These are phyloP conservation scores for Apophysomyces ossiformis DNA, from an alignment of 371 early-diverging fungal genomes.

Conservation along the genomic window DNA sequence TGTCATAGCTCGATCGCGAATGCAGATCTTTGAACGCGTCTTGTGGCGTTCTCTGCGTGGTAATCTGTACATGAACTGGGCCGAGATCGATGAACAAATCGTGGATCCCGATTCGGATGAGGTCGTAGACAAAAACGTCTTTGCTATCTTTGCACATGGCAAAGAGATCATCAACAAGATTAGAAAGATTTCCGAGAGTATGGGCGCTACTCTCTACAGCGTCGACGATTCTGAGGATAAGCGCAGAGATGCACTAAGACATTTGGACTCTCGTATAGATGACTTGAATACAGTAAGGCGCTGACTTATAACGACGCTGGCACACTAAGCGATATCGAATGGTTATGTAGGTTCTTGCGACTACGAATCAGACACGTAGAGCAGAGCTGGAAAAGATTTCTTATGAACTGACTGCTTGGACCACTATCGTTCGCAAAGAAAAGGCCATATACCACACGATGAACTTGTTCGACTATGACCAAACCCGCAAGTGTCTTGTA, in stretches of 20 bases:
- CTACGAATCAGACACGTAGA: constrained; percentile 83
- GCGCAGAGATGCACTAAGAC: constrained; percentile 79
- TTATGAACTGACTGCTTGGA: constrained; percentile 86
- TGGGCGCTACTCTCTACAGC: constrained; percentile 94
- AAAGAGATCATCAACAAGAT: constrained; percentile 88
- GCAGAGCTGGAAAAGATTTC: constrained; percentile 85
- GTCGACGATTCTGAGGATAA: constrained; percentile 85
- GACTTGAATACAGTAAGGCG: constrained; percentile 51
- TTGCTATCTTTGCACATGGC: constrained; percentile 97
- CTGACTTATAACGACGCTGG: background rate
- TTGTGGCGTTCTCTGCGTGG: constrained; percentile 98
- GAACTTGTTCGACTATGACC: constrained; percentile 94
- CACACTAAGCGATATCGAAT: constrained; percentile 1
- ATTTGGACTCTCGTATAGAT: constrained; percentile 64
- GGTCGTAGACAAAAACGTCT: constrained; percentile 90
- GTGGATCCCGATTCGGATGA: constrained; percentile 78
- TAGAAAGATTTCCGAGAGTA: constrained; percentile 90
- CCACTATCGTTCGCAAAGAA: constrained; percentile 91
- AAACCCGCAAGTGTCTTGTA: constrained; percentile 90
- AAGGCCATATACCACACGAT: constrained; percentile 97
- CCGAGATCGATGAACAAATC: constrained; percentile 93
- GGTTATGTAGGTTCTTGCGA: constrained; percentile 70
- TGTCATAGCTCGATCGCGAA: constrained; percentile 82
- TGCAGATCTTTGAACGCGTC: constrained; percentile 93
- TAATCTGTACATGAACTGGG: constrained; percentile 95